Conservation (phyloP, 352 stramenopile genomes). For the Pythium grandisporangium region DNA sequence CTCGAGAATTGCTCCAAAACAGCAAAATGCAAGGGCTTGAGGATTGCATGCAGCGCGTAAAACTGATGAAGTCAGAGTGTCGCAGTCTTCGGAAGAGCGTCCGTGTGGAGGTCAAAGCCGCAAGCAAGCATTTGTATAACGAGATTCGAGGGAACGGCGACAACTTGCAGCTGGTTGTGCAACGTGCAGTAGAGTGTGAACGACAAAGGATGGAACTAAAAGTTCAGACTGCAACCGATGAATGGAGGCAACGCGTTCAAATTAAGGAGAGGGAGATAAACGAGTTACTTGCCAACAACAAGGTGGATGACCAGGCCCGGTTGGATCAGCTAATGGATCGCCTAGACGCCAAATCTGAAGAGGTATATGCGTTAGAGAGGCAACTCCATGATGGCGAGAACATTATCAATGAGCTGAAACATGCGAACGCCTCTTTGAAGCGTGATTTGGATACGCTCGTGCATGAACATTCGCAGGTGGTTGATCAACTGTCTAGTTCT, state of each 20-base stretch:
- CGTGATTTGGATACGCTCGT: constrained; percentile 10
- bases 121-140: constrained; percentile 7
- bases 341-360: constrained; percentile 28
- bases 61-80: constrained; percentile 7
- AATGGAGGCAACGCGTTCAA: constrained; percentile 30
- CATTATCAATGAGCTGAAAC: constrained; percentile 25
- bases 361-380: background rate
- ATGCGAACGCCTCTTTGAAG: constrained; percentile 21
- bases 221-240: constrained; percentile 24
- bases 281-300: constrained; percentile 22
- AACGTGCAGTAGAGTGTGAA: constrained; percentile 4
- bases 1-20: background rate
- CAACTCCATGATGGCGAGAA: constrained; percentile 15
- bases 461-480: constrained; percentile 30
- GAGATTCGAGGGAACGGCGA: background rate
- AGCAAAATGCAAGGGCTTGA: constrained; percentile 4
- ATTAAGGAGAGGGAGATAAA: constrained; percentile 48
- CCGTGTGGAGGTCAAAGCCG: constrained; percentile 4
- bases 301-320: constrained; percentile 47
- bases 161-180: constrained; percentile 4
- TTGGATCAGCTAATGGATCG: constrained; percentile 31
- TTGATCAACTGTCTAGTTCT: constrained; percentile 25
- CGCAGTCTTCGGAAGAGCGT: constrained; percentile 2
- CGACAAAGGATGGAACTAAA: constrained; percentile 14
- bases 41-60: constrained; percentile 2